A percentile compares a stretch with the other conserved stretches of the same genome.
Conservation (phyloP, 2,329 filamentous ascomycete genomes). For the Pseudopyricularia javanii region DNA sequence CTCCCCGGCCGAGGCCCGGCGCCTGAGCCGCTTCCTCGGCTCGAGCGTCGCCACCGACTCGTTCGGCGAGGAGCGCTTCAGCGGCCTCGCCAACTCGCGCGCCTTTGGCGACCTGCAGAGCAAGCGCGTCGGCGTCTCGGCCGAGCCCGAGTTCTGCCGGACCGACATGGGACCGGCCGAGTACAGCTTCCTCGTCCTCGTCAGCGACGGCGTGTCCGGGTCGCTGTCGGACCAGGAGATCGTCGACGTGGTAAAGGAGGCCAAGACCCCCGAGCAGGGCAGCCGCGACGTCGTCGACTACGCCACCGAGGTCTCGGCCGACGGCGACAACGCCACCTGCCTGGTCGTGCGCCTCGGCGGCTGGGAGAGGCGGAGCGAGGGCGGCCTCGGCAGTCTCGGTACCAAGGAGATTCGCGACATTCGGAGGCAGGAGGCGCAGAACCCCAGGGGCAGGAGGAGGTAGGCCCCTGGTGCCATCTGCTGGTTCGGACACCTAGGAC, state of each 20-base stretch:
- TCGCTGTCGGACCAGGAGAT: conserved; percentile 87
- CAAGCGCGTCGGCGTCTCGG: conserved; percentile 87
- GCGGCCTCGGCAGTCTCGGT: conserved; percentile 75
- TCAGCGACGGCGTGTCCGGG: conserved; percentile 81
- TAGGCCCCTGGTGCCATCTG: background rate
- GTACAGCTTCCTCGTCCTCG: conserved; percentile 78
- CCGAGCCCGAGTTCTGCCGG: conserved; percentile 78
- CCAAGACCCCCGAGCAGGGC: conserved; percentile 78
- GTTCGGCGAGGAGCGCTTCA: conserved; percentile 93
- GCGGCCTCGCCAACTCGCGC: conserved; percentile 84
- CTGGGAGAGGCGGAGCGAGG: conserved; percentile 65
- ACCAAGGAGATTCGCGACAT: conserved; percentile 88
- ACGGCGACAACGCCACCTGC: conserved; percentile 58
- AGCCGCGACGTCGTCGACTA: conserved; percentile 70
- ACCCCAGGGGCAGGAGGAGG: conserved; percentile 58
- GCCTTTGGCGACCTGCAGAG: conserved; percentile 86
- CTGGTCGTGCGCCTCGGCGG: conserved; percentile 55
- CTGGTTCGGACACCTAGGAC: background rate
- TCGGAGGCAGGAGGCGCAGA: conserved; percentile 64
- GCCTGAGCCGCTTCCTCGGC: conserved; percentile 74
- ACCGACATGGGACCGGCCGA: conserved; percentile 72
- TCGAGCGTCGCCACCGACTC: conserved; percentile 82
- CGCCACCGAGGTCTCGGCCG: conserved; percentile 67
- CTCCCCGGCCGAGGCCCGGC: conserved; percentile 69
- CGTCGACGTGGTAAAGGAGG: conserved; percentile 90